Conservation (phyloP, 202 grass and related monocot genomes). For the Panicum virgatum region DNA sequence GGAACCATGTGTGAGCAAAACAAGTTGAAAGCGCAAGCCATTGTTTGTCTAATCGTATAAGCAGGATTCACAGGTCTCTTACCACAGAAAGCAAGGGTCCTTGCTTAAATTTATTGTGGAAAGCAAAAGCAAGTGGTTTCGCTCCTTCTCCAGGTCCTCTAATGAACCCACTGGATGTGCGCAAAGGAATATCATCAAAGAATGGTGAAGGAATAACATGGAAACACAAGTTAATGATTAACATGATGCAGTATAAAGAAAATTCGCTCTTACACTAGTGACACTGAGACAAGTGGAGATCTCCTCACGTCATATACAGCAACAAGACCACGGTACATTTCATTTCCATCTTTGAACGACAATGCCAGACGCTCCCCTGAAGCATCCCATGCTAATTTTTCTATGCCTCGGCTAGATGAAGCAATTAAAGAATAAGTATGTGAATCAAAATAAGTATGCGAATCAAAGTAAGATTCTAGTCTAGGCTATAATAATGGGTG, state of each 20-base stretch:
- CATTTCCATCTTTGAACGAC: conserved; percentile 83
- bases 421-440: conserved; percentile 35
- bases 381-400: conserved; percentile 91
- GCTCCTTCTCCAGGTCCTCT: conserved; percentile 83
- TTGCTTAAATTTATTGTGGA: conserved; percentile 95
- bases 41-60: neutral
- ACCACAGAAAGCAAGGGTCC: conserved; percentile 94
- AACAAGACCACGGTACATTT: conserved; percentile 74
- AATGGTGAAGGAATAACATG: neutral
- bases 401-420: conserved; percentile 65
- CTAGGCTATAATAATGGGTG: neutral
- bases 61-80: conserved; percentile 27
- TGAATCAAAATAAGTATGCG: conserved; percentile 4
- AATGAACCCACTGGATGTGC: conserved; percentile 81
- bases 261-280: conserved; percentile 72
- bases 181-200: conserved; percentile 23
- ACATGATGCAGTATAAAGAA: conserved; percentile 9
- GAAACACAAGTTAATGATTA: conserved; percentile 14
- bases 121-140: conserved; percentile 81
- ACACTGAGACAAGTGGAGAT: conserved; percentile 74
- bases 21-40: neutral
- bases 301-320: conserved; percentile 86
- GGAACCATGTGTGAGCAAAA: conserved; percentile 26
- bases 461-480: conserved; percentile 1
- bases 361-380: conserved; percentile 87